phyloP scores from a whole-genome alignment of 2,329 filamentous ascomycete species.

The Colletotrichum filicis region DNA sequence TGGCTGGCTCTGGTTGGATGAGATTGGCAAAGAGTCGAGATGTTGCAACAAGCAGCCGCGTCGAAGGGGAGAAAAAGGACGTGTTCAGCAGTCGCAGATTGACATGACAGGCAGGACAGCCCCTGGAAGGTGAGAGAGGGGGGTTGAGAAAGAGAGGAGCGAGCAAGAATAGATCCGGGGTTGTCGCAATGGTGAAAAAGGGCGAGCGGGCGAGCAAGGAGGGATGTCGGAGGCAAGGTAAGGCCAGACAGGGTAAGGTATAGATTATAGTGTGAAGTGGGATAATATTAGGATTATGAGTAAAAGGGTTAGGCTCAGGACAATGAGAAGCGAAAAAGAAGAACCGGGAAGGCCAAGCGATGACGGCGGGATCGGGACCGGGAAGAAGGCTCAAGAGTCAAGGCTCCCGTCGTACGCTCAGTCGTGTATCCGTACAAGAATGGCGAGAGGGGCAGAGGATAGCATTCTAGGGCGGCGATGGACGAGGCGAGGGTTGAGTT shows the following conservation, averaged over 20 bases:
- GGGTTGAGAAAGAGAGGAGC: conserved; percentile 5
- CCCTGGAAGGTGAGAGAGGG: conserved; percentile 29
- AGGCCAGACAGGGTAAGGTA: conserved; percentile 30
- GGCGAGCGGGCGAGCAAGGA: conserved; percentile 19
- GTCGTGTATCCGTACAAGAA: neutral
- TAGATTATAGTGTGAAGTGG: conserved; percentile 30
- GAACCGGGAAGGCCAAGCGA: conserved; percentile 13
- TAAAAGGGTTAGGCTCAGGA: conserved; percentile 25
- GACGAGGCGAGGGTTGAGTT: neutral
- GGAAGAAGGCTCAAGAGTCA: neutral
- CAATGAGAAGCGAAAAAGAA: conserved; percentile 21
- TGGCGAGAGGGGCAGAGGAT: conserved; percentile 18
- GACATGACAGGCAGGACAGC: conserved; percentile 33
- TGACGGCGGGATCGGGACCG: conserved; percentile 21
- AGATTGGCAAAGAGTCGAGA: neutral
- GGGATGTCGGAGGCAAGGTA: conserved; percentile 18
- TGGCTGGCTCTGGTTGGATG: conserved; percentile 1
- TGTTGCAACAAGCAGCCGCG: conserved; percentile 9
- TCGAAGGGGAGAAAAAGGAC: neutral
- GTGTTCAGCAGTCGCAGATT: conserved; percentile 23
- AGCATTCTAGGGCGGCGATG: conserved; percentile 25
- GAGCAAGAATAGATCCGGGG: conserved; percentile 27
- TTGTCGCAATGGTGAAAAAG: conserved; percentile 23
- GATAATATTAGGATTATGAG: conserved; percentile 35
- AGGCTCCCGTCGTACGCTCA: neutral